Evolutionary conservation across 768 basidiomycete genomes (phyloP).

Genomic region (Lentinula edodes): DNA sequence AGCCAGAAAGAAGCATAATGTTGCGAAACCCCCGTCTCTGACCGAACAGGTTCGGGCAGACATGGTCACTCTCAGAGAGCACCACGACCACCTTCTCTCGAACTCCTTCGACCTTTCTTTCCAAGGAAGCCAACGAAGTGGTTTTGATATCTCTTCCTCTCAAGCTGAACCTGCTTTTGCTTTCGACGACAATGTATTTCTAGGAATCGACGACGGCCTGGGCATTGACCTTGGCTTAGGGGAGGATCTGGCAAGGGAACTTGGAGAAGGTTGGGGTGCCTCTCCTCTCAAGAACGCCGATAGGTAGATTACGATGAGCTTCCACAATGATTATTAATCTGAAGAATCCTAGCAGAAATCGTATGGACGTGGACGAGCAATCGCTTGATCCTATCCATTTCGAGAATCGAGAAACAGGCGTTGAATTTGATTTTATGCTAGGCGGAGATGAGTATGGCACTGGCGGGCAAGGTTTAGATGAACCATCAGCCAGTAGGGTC

Average conservation of each 20-base stretch:
- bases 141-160: slow-evolving; percentile 47
- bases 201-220: slow-evolving; percentile 46
- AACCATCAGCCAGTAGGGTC: background rate
- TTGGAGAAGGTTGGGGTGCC: slow-evolving; percentile 65
- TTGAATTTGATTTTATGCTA: slow-evolving; percentile 22
- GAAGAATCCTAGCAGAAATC: background rate
- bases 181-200: slow-evolving; percentile 45
- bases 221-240: slow-evolving; percentile 59
- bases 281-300: slow-evolving; percentile 18
- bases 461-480: background rate
- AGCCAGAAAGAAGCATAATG: slow-evolving; percentile 19
- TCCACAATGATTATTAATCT: background rate
- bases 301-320: background rate
- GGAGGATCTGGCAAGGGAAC: slow-evolving; percentile 69
- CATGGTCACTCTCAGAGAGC: slow-evolving; percentile 63
- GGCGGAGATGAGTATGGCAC: background rate
- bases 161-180: slow-evolving; percentile 42
- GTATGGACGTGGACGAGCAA: background rate
- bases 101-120: slow-evolving; percentile 63
- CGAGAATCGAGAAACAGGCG: slow-evolving; percentile 15
- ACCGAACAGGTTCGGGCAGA: slow-evolving; percentile 46
- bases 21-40: slow-evolving; percentile 17
- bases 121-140: slow-evolving; percentile 27
- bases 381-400: slow-evolving; percentile 9
- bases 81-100: slow-evolving; percentile 61